A percentile compares a stretch with the other conserved stretches of the same genome.
These are phyloP conservation scores for Helicostylum pulchrum DNA, from an alignment of 192 early-diverging fungal species.

Conservation along the genomic window DNA sequence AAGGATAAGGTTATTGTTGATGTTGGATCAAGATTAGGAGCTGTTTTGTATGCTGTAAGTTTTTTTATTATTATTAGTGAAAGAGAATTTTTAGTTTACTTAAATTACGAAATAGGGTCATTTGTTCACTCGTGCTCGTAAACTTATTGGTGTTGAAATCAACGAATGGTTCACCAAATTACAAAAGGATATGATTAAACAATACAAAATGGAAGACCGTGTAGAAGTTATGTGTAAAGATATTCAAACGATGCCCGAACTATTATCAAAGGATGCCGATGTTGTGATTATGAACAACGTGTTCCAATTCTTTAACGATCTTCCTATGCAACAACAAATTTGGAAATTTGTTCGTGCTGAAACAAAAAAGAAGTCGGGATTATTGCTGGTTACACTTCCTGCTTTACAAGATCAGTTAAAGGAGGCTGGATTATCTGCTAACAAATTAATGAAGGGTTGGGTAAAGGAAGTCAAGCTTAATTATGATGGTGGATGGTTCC, in stretches of 20 bases:
- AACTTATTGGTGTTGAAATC: slow-evolving; percentile 57
- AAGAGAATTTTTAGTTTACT: background rate
- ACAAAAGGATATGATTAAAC: slow-evolving; percentile 45
- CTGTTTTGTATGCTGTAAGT: slow-evolving; percentile 54
- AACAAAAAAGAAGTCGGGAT: slow-evolving; percentile 36
- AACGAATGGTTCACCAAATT: slow-evolving; percentile 57
- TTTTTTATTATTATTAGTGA: too few species aligned
- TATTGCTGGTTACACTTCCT: slow-evolving; percentile 48
- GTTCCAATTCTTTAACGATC: slow-evolving; percentile 55
- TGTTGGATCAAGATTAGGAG: slow-evolving; percentile 57
- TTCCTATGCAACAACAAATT: slow-evolving; percentile 42
- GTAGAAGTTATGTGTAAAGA: slow-evolving; percentile 37
- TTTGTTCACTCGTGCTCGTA: slow-evolving; percentile 48
- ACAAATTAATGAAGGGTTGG: slow-evolving; percentile 42
- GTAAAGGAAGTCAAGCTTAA: slow-evolving; percentile 49
- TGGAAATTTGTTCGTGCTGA: slow-evolving; percentile 52
- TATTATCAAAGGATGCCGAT: slow-evolving; percentile 45
- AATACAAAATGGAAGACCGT: slow-evolving; percentile 51
- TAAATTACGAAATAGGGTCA: slow-evolving; percentile 37
- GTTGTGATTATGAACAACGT: slow-evolving; percentile 62
- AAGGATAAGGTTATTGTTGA: slow-evolving; percentile 52
- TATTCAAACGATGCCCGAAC: slow-evolving; percentile 35
- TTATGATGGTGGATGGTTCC: slow-evolving; percentile 43
- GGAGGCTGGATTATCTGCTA: slow-evolving; percentile 49
- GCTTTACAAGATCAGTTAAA: slow-evolving; percentile 56